A percentile compares a stretch with the other conserved stretches of the same genome.
These are phyloP conservation scores for Diaporthe helianthi DNA, from an alignment of 2,329 filamentous ascomycete species.

Conservation along the genomic window DNA sequence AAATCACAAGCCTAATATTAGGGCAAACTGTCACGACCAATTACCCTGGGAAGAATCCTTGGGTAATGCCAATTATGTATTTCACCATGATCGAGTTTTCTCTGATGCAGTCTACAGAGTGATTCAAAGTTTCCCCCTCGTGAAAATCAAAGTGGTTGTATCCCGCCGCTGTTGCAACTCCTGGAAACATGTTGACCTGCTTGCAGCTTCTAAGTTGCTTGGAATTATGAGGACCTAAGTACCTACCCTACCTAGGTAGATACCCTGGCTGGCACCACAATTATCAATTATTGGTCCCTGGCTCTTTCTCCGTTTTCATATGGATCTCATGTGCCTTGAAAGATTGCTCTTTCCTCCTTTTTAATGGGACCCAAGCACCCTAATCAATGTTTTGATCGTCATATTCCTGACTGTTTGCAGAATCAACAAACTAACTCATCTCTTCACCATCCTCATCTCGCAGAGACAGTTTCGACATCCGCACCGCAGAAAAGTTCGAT, in stretches of 20 bases:
- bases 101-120: too few species aligned
- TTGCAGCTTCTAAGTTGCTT: not conserved
- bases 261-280: not conserved
- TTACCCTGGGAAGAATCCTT: not conserved
- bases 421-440: not conserved
- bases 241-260: too few species aligned
- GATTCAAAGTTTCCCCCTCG: not conserved
- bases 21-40: too few species aligned
- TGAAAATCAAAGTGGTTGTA: not conserved
- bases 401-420: not conserved
- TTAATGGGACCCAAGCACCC: rapidly evolving
- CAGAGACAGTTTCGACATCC: not conserved
- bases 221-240: not conserved
- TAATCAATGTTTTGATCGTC: not conserved
- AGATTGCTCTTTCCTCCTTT: not conserved
- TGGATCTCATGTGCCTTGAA: not conserved
- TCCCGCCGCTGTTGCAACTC: too few species aligned
- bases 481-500: not conserved
- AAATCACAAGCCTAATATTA: not conserved
- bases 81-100: rapidly evolving
- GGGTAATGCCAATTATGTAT: not conserved
- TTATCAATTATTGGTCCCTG: not conserved
- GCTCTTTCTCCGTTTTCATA: not conserved
- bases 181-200: too few species aligned
- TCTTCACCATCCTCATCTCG: not conserved